Evolutionary conservation across 148 eudicot genomes (phyloP).

Genomic region (Persicaria tinctoria): DNA sequence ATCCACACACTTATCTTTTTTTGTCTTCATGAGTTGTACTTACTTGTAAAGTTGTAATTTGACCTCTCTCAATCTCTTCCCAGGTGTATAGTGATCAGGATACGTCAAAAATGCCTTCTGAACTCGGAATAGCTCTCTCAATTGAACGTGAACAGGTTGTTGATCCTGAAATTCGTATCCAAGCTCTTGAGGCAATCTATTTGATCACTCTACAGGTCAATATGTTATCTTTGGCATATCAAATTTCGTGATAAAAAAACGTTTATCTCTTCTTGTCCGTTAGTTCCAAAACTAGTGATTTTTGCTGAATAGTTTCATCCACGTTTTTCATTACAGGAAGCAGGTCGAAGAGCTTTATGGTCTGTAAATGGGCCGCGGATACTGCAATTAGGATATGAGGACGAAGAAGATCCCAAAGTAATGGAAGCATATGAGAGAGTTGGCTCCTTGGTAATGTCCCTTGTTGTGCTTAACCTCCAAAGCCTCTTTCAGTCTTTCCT

Average conservation of each 20-base stretch:
- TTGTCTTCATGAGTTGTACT: background rate
- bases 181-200: slow-evolving; percentile 83
- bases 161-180: slow-evolving; percentile 80
- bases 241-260: background rate
- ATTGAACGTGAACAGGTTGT: slow-evolving; percentile 76
- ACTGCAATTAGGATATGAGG: slow-evolving; percentile 89
- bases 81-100: slow-evolving; percentile 81
- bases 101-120: slow-evolving; percentile 87
- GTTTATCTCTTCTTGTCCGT: background rate
- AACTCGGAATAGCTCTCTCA: slow-evolving; percentile 80
- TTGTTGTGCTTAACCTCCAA: background rate
- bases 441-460: slow-evolving; percentile 64
- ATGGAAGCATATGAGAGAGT: slow-evolving; percentile 95
- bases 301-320: background rate
- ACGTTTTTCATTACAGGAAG: slow-evolving; percentile 43
- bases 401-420: slow-evolving; percentile 79
- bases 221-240: background rate
- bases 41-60: background rate
- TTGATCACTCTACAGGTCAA: slow-evolving; percentile 69
- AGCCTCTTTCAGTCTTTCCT: slow-evolving; percentile 9
- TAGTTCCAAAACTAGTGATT: background rate
- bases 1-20: background rate
- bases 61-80: slow-evolving; percentile 6
- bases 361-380: slow-evolving; percentile 89
- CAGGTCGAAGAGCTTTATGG: slow-evolving; percentile 95